A percentile compares a stretch with the other conserved stretches of the same genome.
Conservation (phyloP, 768 basidiomycete species). For the Kwoniella mangroviensis region DNA sequence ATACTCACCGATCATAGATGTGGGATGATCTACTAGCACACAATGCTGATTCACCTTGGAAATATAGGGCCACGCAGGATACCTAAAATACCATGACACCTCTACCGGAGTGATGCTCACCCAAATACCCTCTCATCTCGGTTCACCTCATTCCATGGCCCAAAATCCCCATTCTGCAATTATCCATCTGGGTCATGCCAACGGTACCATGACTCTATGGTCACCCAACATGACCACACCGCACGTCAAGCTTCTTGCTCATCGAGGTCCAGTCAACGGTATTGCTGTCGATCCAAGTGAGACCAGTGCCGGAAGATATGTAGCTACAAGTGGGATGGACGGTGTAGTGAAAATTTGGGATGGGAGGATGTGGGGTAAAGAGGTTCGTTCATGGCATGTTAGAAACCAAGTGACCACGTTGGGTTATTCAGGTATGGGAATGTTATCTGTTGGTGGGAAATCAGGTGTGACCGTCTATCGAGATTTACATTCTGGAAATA, state of each 20-base stretch:
- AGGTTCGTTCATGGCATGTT: constrained; percentile 76
- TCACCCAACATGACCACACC: constrained; percentile 92
- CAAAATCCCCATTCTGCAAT: constrained; percentile 94
- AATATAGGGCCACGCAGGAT: constrained; percentile 74
- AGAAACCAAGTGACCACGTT: constrained; percentile 65
- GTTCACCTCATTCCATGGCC: constrained; percentile 79
- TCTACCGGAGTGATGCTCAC: constrained; percentile 86
- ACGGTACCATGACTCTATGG: constrained; percentile 91
- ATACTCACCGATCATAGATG: too few species aligned
- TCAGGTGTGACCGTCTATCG: constrained; percentile 84
- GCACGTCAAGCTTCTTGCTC: constrained; percentile 87
- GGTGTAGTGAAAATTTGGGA: constrained; percentile 95
- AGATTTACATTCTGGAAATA: constrained; percentile 62
- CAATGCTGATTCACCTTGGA: constrained; percentile 57
- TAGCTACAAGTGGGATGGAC: constrained; percentile 87
- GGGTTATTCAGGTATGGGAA: constrained; percentile 85
- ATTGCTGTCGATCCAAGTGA: constrained; percentile 79
- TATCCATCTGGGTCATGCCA: constrained; percentile 90
- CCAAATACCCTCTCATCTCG: constrained; percentile 87
- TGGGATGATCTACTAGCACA: too few species aligned
- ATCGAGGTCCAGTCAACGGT: constrained; percentile 81
- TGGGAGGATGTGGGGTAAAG: constrained; percentile 90
- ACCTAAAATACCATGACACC: constrained; percentile 94
- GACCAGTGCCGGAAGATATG: constrained; percentile 75
- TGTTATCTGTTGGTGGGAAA: constrained; percentile 78